These are phyloP conservation scores for Gelatoporia subvermispora DNA, from an alignment of 768 basidiomycete species.

Conservation along the genomic window DNA sequence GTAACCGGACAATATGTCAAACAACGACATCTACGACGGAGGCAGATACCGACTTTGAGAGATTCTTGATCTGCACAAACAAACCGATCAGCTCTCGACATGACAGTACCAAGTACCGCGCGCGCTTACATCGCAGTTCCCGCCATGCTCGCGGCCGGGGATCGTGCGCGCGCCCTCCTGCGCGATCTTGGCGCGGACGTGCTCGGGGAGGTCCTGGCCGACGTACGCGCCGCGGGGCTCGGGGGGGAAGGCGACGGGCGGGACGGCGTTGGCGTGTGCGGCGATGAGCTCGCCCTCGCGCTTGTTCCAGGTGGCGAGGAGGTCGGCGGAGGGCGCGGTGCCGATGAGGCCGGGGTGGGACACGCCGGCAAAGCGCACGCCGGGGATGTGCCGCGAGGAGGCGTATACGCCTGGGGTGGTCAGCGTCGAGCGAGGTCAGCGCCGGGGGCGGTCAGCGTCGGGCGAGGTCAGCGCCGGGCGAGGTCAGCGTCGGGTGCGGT, in stretches of 20 bases:
- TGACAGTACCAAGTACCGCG: background rate
- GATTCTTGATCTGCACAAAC: conserved; percentile 58
- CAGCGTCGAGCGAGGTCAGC: background rate
- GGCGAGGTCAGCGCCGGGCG: background rate
- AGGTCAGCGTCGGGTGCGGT: too few relatives aligned
- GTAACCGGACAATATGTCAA: background rate
- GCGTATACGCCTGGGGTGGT: conserved; percentile 56
- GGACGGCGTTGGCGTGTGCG: conserved; percentile 44
- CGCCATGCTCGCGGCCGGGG: conserved; percentile 77
- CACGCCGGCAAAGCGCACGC: conserved; percentile 74
- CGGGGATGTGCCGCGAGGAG: conserved; percentile 71
- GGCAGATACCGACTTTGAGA: conserved; percentile 43
- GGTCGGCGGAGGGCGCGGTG: conserved; percentile 68
- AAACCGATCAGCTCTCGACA: background rate
- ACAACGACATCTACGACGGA: background rate
- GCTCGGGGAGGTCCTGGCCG: conserved; percentile 53
- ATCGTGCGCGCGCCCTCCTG: conserved; percentile 69
- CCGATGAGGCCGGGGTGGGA: conserved; percentile 75
- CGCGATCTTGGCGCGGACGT: conserved; percentile 48
- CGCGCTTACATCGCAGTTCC: conserved; percentile 61
- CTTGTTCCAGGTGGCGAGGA: conserved; percentile 70
- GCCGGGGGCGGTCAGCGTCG: background rate
- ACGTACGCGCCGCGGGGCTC: conserved; percentile 57
- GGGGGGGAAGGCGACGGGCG: conserved; percentile 65
- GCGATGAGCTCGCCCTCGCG: conserved; percentile 65